Evolutionary conservation across 257 asterid species (phyloP).

Genomic region (Capsicum chinense): DNA sequence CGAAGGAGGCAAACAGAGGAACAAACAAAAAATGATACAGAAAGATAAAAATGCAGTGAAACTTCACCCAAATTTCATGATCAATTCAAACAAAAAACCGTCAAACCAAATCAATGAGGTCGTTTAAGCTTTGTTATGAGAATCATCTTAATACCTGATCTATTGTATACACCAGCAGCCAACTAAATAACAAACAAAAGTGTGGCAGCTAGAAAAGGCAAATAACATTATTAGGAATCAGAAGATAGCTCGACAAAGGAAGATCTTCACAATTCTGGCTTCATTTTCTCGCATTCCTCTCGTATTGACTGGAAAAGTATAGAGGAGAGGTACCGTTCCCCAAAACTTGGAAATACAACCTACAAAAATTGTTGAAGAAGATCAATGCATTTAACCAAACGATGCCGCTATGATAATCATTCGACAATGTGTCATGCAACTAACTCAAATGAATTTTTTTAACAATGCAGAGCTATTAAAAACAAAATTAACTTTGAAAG

Average conservation of each 20-base stretch:
- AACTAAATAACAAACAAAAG: slow-evolving; percentile 17
- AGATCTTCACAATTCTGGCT: slow-evolving; percentile 60
- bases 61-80: neutral
- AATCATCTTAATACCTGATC: neutral
- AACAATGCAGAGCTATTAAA: neutral
- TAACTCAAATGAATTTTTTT: neutral
- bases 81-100: neutral
- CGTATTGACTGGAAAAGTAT: slow-evolving; percentile 89
- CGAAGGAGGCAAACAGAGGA: neutral
- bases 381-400: neutral
- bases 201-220: slow-evolving; percentile 6
- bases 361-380: slow-evolving; percentile 33
- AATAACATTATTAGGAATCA: slow-evolving; percentile 20
- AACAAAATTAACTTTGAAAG: neutral
- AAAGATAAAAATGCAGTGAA: neutral
- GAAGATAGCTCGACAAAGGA: neutral
- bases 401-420: neutral
- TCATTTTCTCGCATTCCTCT: slow-evolving; percentile 91
- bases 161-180: slow-evolving; percentile 16
- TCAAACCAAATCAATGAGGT: slow-evolving; percentile 9
- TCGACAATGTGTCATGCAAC: neutral
- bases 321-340: slow-evolving; percentile 89
- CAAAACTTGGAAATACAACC: slow-evolving; percentile 98
- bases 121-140: neutral
- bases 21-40: neutral